Evolutionary conservation across 2,329 filamentous ascomycete species (phyloP), one percentile per base, ranked within the genome.

Genomic region (Aureobasidium sp.): DNA sequence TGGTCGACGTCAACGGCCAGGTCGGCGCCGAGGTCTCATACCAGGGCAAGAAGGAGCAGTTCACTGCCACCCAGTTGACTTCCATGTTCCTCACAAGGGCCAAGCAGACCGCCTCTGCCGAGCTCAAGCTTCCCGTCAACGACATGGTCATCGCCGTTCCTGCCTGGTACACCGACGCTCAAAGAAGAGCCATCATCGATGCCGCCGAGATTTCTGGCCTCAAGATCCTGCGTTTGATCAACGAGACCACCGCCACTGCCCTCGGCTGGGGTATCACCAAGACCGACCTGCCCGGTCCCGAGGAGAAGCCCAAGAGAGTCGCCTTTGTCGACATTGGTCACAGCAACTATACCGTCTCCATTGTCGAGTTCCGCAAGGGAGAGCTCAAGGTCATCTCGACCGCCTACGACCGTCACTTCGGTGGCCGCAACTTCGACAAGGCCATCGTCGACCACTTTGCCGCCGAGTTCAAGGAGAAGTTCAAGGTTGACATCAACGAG

Each of bases 211-310:
- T 99, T 69, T 90, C 93, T 61, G 93, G 92, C 63, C 82, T 99
- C 70, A 96, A 95, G 79, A 81, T 92, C 40, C 86, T 99, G 65
- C 86, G 94, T 63, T 82, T 99, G 65, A 95, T 99, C 82, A 99
- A 99, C 79, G 94, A 97, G 78, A 96, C 90, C 67, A 97, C 94
- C 55, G 94, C 94, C 63, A 91, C 92, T 65, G 94, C 94, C 64
- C 86, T 99, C 47, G 94, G 94, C 66, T 99, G 91, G 75, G 94
- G 94, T 74, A 97, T 99, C 79, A 96, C 94, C 70, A 97, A 99
- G 82, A 82, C 92, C 64, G 94, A 99, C 74, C 85, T 99, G 35
- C 94, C 92, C 61, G 79, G 80, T 29, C 82, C 87, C 43, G 94
- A 97, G 70, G 92, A 97, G 84, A 90, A 90, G 80, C 92, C 94